These are phyloP conservation scores for Medicago lupulina DNA, from an alignment of 306 rosid genomes.

Conservation along the genomic window DNA sequence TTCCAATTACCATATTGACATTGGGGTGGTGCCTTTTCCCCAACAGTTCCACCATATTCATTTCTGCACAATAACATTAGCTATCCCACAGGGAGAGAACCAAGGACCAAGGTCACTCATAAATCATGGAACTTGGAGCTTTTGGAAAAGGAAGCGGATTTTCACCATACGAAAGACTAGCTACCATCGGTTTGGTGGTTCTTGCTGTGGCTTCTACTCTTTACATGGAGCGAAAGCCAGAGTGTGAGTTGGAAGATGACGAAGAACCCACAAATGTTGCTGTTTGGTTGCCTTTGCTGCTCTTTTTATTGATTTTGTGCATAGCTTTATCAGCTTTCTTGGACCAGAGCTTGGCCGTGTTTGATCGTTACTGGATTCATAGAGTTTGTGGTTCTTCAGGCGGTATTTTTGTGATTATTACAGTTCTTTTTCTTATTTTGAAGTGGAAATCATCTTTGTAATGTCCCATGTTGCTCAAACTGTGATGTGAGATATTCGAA, in stretches of 20 bases:
- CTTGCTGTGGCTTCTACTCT: constrained; percentile 89
- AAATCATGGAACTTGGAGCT: constrained; percentile 57
- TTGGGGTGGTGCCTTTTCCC: constrained; percentile 32
- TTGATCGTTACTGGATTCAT: constrained; percentile 87
- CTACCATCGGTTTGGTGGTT: constrained; percentile 61
- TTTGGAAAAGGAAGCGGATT: constrained; percentile 52
- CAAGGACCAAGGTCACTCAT: constrained; percentile 20
- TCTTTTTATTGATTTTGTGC: constrained; percentile 61
- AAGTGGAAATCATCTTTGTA: constrained; percentile 68
- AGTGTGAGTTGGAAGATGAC: constrained; percentile 53
- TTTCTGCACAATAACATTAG: constrained; percentile 5
- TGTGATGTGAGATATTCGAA: constrained; percentile 9
- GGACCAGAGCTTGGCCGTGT: constrained; percentile 60
- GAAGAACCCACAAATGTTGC: constrained; percentile 51
- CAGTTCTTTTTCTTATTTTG: constrained; percentile 76
- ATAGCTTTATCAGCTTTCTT: constrained; percentile 58
- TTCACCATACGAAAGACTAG: constrained; percentile 67
- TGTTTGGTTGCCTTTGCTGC: constrained; percentile 68
- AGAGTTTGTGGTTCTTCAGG: constrained; percentile 88
- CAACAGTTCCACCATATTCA: background rate
- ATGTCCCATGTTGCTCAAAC: constrained; percentile 48
- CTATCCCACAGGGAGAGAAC: constrained; percentile 18
- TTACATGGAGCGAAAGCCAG: constrained; percentile 64
- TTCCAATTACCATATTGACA: constrained; percentile 20
- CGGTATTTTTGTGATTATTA: constrained; percentile 65